Conservation (phyloP, 768 basidiomycete species). For the Kwoniella botswanensis region DNA sequence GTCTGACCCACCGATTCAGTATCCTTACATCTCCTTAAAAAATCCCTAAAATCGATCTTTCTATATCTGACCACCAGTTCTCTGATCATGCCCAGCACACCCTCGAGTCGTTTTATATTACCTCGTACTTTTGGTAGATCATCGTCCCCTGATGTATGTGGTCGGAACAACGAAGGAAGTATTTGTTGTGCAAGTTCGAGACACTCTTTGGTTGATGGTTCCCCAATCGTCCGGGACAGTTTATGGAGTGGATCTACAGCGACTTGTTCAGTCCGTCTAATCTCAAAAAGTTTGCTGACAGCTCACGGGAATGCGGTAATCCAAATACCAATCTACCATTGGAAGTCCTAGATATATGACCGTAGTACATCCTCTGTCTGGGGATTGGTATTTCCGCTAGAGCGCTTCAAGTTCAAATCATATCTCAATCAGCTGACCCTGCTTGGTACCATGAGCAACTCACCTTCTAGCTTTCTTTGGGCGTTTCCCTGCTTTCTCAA, state of each 20-base stretch:
- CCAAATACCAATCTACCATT: conserved; percentile 28
- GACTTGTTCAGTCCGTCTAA: neutral
- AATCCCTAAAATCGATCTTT: conserved; percentile 24
- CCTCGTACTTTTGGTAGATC: conserved; percentile 21
- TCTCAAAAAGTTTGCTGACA: too few relatives aligned
- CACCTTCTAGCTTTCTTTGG: neutral
- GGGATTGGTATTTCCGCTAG: conserved; percentile 43
- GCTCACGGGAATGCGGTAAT: conserved; percentile 41
- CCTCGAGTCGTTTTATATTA: conserved; percentile 15
- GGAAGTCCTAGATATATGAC: conserved; percentile 24
- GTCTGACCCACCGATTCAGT: neutral
- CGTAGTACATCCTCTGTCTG: conserved; percentile 53
- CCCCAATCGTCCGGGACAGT: conserved; percentile 53
- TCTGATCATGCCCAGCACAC: conserved; percentile 34
- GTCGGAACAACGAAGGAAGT: conserved; percentile 60
- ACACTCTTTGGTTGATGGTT: conserved; percentile 60
- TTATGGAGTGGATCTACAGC: conserved; percentile 69
- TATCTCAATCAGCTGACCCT: neutral
- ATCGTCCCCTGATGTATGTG: neutral
- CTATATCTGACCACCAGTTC: conserved; percentile 38
- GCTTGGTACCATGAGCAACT: neutral
- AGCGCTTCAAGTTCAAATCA: neutral
- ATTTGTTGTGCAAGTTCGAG: conserved; percentile 74
- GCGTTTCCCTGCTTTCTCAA: neutral
- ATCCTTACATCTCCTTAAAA: conserved; percentile 6